Base-by-base conservation (phyloP, 1,284 basidiomycete genomes). In the Fomes fomentarius region DNA sequence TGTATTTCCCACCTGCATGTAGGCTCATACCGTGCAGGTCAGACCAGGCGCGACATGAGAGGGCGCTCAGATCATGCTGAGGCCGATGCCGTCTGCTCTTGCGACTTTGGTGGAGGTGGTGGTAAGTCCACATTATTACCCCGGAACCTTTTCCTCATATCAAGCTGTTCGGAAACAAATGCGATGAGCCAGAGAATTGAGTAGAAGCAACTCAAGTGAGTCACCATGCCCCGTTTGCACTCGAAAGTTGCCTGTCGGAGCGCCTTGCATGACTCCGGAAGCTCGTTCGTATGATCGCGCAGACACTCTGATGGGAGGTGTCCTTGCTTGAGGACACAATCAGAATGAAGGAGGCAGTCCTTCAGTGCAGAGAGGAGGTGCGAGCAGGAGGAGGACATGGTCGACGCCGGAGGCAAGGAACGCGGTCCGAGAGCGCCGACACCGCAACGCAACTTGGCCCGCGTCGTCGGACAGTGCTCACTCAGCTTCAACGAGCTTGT, bases 181-280 rank as follows among this genome's bases (percentile, higher is more conserved):
- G 43, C 30, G 30, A 9, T 30, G 33, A 17, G 35, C 10, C 3
- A 10, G 9, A 19, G 5, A 4, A 7, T 12, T 10, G n/a, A 10
- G 14, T 19, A 4, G 31, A 6, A 12, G 35, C 25, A 62, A 45
- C n/a, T 47, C 35, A 7, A 28, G n/a, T 14, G 22, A 77, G 87
- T 56, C 54, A 93, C 92, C 89, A 94, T 89, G 35, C 89, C 89
- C 56, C 91, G 80, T 71, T 94, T 94, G 74, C 92, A 94, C 63
- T 94, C 91, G 63, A 89, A 93, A 2, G 88, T 87, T 4, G 91
- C 90, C 67, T 83, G 84, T 47, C 92, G 78, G 49, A 94, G 71
- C 19, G 83, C 79, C 65, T 83, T 81, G 68, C 92, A 94, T 63
- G 87, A 78, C 63, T 88, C 83, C 7, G 92, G 92, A 30, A 94